These are phyloP conservation scores for Xylaria flabelliformis DNA, from an alignment of 495 filamentous ascomycete species.

Conservation along the genomic window DNA sequence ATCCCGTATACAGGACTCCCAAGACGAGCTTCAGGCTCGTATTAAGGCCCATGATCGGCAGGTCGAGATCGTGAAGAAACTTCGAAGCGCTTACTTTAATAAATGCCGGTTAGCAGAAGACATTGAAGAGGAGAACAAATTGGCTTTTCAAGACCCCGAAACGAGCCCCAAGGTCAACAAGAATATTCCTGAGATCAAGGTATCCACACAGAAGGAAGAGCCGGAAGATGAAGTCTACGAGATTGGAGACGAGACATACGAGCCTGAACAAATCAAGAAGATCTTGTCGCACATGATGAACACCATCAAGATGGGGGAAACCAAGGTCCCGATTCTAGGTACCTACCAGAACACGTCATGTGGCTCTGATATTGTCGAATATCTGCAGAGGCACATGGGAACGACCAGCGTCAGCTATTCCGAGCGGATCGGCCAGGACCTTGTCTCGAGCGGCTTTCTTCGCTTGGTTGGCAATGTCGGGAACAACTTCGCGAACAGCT, in stretches of 20 bases:
- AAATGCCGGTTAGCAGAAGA: slow-evolving; percentile 97
- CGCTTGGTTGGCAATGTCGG: slow-evolving; percentile 93
- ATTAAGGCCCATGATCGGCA: slow-evolving; percentile 95
- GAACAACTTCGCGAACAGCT: slow-evolving; percentile 95
- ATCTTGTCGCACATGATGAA: slow-evolving; percentile 86
- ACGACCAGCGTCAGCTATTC: slow-evolving; percentile 84
- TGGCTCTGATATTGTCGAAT: slow-evolving; percentile 92
- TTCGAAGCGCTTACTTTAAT: slow-evolving; percentile 96
- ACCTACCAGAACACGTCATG: slow-evolving; percentile 91
- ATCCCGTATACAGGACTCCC: slow-evolving; percentile 85
- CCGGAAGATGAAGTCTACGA: slow-evolving; percentile 81
- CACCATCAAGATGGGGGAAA: slow-evolving; percentile 83
- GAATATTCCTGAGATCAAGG: slow-evolving; percentile 64
- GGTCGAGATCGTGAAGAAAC: slow-evolving; percentile 85
- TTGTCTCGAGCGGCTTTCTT: slow-evolving; percentile 85
- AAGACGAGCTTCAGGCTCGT: slow-evolving; percentile 86
- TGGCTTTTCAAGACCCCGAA: slow-evolving; percentile 88
- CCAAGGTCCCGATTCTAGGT: slow-evolving; percentile 93
- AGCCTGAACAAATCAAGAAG: slow-evolving; percentile 86
- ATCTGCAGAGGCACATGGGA: slow-evolving; percentile 86
- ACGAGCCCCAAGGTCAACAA: slow-evolving; percentile 54
- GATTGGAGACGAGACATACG: slow-evolving; percentile 85
- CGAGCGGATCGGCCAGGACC: slow-evolving; percentile 91
- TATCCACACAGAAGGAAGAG: slow-evolving; percentile 52
- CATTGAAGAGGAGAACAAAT: slow-evolving; percentile 96